Evolutionary conservation across 805 yeast species (phyloP), one percentile per base, ranked within the genome.

Genomic region (Ogataea nakhonphanomensis): DNA sequence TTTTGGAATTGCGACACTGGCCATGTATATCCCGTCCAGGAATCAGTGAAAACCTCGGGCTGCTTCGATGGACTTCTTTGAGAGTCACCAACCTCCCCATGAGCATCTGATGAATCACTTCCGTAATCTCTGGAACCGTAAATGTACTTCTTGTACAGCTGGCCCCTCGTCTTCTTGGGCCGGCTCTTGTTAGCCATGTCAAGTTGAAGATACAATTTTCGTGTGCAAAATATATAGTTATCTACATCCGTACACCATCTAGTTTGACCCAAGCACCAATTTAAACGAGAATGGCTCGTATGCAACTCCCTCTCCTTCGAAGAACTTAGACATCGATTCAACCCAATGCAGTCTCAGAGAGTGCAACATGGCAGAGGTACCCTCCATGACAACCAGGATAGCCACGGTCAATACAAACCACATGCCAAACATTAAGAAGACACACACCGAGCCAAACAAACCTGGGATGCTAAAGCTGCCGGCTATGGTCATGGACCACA

Each of bases 341-440:
- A 93, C 99, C 99, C 99, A 93, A 64, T 93, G 99, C 59, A 93
- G 76, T 73, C 99, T 86, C 59, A 93, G 75, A n/a, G 97, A 84
- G 66, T 93, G 99, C 59, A 93, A 76, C 99, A 93, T 93, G 25
- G 99, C 99, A 20, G 97, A 88, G 0, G 99, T 93, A 44, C 99
- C 99, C 66, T 93, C 99, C 99, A 93, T 93, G 38, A 85, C 70
- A 10, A 93, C 98, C 57, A 93, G 73, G 53, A 93, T 88, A 56
- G 87, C 84, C 20, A 90, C 91, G 0, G 99, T 91, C 46, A 93
- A 70, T 3, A 78, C 78, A 62, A 93, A 89, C 99, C 99, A 93
- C 84, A 93, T 79, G 15, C 84, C 95, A 62, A 93, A 93, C 59
- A 93, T 66, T 17, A 84, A 57, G 27, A 90, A 93, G 1, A 87